Evolutionary conservation across 164 flowering plant species (phyloP).

Genomic region (Stephania yunnanensis): DNA sequence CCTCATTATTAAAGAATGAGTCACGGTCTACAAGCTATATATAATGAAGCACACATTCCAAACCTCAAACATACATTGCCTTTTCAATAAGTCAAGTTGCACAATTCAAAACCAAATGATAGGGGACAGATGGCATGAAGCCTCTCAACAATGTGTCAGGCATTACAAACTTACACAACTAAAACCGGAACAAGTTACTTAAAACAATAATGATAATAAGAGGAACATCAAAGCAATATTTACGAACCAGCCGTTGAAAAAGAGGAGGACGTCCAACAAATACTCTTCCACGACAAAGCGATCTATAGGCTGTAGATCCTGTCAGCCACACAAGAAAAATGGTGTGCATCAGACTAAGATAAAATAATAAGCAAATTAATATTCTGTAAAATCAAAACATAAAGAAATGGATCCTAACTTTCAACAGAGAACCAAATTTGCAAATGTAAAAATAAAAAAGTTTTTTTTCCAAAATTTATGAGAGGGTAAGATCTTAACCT

Average conservation of each 20-base stretch:
- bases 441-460: not conserved
- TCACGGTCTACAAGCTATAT: no score
- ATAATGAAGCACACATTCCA: no score
- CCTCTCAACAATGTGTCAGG: no score
- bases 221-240: not conserved
- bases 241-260: conserved; percentile 94
- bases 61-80: no score
- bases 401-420: not conserved
- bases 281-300: conserved; percentile 90
- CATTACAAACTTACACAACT: not conserved
- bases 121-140: no score
- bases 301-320: conserved; percentile 93
- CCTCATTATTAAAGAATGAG: no score
- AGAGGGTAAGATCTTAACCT: conserved; percentile 1
- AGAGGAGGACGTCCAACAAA: conserved; percentile 84
- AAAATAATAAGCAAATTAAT: not conserved
- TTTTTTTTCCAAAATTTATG: not conserved
- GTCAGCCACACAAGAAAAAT: conserved; percentile 23
- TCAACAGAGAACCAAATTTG: not conserved
- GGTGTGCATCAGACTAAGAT: not conserved
- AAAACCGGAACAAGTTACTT: not conserved
- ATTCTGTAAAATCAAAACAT: not conserved
- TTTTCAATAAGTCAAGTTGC: no score
- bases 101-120: no score
- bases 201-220: not conserved